Conservation (phyloP, 2,329 filamentous ascomycete genomes). For the Fonsecaea pedrosoi region DNA sequence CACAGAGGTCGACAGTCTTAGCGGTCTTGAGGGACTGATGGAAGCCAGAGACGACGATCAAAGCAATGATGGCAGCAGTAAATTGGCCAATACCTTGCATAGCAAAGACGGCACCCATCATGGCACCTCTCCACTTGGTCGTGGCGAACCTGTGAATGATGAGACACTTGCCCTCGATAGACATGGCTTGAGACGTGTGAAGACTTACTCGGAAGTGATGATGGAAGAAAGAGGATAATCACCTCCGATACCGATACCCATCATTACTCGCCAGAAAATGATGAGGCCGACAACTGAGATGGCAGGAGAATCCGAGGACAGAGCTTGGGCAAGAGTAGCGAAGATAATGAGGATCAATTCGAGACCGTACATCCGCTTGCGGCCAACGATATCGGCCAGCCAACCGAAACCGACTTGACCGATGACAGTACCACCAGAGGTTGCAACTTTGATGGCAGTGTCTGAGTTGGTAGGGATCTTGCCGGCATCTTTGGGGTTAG, state of each 20-base stretch:
- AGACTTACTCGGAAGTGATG: slow-evolving; percentile 74
- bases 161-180: slow-evolving; percentile 12
- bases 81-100: slow-evolving; percentile 89
- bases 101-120: slow-evolving; percentile 86
- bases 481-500: slow-evolving; percentile 44
- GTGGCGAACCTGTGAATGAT: slow-evolving; percentile 67
- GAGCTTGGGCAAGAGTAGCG: slow-evolving; percentile 73
- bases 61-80: slow-evolving; percentile 73
- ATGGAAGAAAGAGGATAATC: slow-evolving; percentile 84
- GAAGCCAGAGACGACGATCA: slow-evolving; percentile 76
- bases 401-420: slow-evolving; percentile 82
- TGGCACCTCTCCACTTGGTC: slow-evolving; percentile 82
- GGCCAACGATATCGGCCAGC: slow-evolving; percentile 77
- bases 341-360: slow-evolving; percentile 83
- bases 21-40: slow-evolving; percentile 66
- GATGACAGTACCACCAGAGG: slow-evolving; percentile 80
- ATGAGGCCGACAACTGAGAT: slow-evolving; percentile 63
- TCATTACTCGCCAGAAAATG: slow-evolving; percentile 82
- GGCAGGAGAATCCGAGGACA: slow-evolving; percentile 67
- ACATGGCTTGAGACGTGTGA: slow-evolving; percentile 2
- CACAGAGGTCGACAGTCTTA: slow-evolving; percentile 62
- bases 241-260: slow-evolving; percentile 80
- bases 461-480: slow-evolving; percentile 71
- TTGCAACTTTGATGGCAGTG: slow-evolving; percentile 84
- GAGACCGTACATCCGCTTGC: slow-evolving; percentile 84